Conservation (phyloP, 805 yeast species). For the Teunomyces cretensis region DNA sequence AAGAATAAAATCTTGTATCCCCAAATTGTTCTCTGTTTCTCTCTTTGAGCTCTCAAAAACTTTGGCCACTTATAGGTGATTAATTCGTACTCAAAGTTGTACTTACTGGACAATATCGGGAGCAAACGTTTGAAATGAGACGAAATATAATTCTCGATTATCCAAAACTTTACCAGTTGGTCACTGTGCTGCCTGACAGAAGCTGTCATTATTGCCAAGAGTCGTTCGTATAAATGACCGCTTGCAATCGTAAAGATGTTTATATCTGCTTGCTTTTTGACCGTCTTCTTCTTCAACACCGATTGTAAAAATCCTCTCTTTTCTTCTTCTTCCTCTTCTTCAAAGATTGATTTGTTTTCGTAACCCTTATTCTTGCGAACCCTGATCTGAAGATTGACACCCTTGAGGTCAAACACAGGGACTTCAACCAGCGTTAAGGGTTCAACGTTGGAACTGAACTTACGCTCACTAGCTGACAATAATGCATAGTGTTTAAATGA, state of each 20-base stretch:
- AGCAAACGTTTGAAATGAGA: slow-evolving; percentile 61
- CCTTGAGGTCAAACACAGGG: slow-evolving; percentile 7
- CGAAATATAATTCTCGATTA: slow-evolving; percentile 78
- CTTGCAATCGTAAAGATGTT: slow-evolving; percentile 83
- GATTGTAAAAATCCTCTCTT: slow-evolving; percentile 2
- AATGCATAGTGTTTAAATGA: slow-evolving; percentile 17
- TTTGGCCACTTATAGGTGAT: slow-evolving; percentile 91
- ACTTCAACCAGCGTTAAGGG: slow-evolving; percentile 8
- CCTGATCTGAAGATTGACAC: slow-evolving; percentile 41
- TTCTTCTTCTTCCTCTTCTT: slow-evolving; percentile 11
- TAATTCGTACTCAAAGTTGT: slow-evolving; percentile 69
- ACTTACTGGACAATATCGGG: slow-evolving; percentile 56
- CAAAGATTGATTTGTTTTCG: slow-evolving; percentile 11
- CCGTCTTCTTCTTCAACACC: not conserved
- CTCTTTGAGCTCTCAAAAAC: slow-evolving; percentile 81
- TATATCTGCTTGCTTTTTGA: slow-evolving; percentile 52
- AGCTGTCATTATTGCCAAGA: slow-evolving; percentile 74
- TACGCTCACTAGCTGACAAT: slow-evolving; percentile 44
- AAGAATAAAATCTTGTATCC: slow-evolving; percentile 84
- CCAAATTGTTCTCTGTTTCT: slow-evolving; percentile 78
- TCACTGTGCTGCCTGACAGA: slow-evolving; percentile 67
- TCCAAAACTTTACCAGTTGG: slow-evolving; percentile 74
- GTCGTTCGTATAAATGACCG: slow-evolving; percentile 75
- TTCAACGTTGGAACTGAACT: slow-evolving; percentile 30
- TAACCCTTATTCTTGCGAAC: slow-evolving; percentile 34